Base-by-base conservation (phyloP, 129 eudicot species). In the Flaveria trinervia region DNA sequence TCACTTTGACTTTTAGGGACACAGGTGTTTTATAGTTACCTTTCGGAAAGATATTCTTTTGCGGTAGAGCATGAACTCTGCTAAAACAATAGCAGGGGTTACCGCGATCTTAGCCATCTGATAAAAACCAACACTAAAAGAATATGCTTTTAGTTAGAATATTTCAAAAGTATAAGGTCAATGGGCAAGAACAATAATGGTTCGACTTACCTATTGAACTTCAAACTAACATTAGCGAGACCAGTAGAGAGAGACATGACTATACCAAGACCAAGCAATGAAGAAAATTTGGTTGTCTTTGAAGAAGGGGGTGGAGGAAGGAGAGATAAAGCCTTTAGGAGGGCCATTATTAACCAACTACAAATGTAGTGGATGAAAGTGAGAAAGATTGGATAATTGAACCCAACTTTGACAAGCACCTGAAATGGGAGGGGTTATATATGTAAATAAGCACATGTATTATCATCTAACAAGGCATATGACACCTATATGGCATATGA, bases 41-140 rank as follows among this genome's bases (percentile, higher is more conserved):
- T 93, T 93, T 72, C 77, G 84, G 72, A 77, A 68, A 28, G 96
- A 89, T 77, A 89, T 92, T 74, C 69, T 91, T 83, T 91, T 93
- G 72, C 84, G 82, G 77, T 90, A 93, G 82, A 87, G 79, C 71
- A 91, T 80, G 71, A 93, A 93, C 82, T 93, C 98, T 72, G 98
- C 97, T 72, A 93, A 83, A 75, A 93, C 98, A 77, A 93, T 93
- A 18, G 96, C 94, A 1, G 98, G 98, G 4, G 98, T 93, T 50
- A 91, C 98, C 20, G 98, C 98, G 73, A 93, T 93, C 92, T 93
- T 93, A 57, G 98, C 98, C 98, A 93, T 93, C 90, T 93, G 98
- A 89, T 93, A 93, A 82, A 93, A 93, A 74, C 98, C 98, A 20
- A 93, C 98, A 86, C 98, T 93, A 88, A 62, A 78, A 81, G 72